Conservation (phyloP, 805 yeast genomes). For the Pichia deserticola region DNA sequence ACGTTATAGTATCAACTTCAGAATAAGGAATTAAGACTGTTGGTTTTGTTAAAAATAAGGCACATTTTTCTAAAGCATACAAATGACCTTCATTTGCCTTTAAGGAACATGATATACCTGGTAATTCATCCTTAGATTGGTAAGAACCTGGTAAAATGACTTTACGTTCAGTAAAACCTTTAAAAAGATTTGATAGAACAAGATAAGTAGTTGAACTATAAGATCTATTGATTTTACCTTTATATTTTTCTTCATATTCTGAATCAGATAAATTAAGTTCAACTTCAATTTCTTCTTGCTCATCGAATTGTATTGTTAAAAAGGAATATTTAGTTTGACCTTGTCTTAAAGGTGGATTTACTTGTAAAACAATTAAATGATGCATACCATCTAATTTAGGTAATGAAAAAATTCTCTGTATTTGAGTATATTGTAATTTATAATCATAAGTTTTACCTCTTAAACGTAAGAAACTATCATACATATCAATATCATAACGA, state of each 20-base stretch:
- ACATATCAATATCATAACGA: constrained; percentile 94
- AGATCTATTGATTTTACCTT: constrained; percentile 62
- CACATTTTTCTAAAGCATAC: constrained; percentile 86
- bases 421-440: constrained; percentile 83
- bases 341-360: constrained; percentile 95
- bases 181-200: constrained; percentile 80
- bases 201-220: constrained; percentile 75
- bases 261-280: constrained; percentile 80
- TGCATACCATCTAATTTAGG: constrained; percentile 94
- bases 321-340: constrained; percentile 97
- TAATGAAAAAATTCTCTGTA: constrained; percentile 82
- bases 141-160: constrained; percentile 80
- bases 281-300: constrained; percentile 86
- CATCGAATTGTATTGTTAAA: constrained; percentile 79
- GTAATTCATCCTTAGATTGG: constrained; percentile 65
- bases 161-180: constrained; percentile 84
- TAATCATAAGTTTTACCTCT: constrained; percentile 98
- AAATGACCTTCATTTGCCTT: constrained; percentile 94
- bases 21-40: constrained; percentile 83
- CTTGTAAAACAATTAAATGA: constrained; percentile 79
- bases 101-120: constrained; percentile 85
- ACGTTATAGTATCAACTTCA: constrained; percentile 68
- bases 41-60: constrained; percentile 88
- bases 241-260: constrained; percentile 69
- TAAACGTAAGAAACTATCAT: constrained; percentile 74